Evolutionary conservation across 345 rosid genomes (phyloP), one percentile per base, ranked within the genome.

Genomic region (Citrus australasica): DNA sequence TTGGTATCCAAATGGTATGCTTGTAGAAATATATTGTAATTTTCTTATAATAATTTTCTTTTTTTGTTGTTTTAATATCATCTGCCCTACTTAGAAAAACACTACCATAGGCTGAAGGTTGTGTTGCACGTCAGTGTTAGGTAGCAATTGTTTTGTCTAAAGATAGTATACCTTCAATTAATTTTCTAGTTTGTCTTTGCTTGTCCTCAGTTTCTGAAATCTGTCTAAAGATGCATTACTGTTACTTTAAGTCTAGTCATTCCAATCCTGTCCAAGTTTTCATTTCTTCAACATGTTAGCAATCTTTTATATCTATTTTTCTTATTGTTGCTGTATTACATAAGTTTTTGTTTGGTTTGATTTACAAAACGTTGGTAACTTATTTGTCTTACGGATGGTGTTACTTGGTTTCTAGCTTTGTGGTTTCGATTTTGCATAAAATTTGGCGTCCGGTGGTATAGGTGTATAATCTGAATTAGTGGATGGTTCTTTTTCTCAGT

Each of bases 311-410:
- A 56, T 66, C 30, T 28, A 75, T 75, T 27, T 55, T 37, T 74
- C 24, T 25, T 7, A 38, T 61, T 58, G 2, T 53, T 33, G n/a
- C 22, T 1, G 9, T n/a, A 16, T 51, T 66, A 14, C 27, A n/a
- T 16, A 67, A 51, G 65, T 53, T 65, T 53, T 35, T 66, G 7
- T 70, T 24, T 70, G 74, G 25, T 70, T 69, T 70, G 74, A 51
- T 70, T 17, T 19, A 51, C 30, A 25, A 7, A 13, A 14, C 37
- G 37, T 61, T 25, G 51, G 14, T 21, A 21, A 14, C 55, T 22
- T 53, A 22, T 4, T 76, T 65, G 51, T 51, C 59, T 40, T 76
- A n/a, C 71, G 8, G 66, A n/a, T 66, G 64, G 4, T 75, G n/a
- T 64, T 40, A 28, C 19, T 42, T 74, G 22, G 60, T 28, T 76